These are phyloP conservation scores for Cupressus sempervirens DNA, from an alignment of 75 land plant genomes.

Conservation along the genomic window DNA sequence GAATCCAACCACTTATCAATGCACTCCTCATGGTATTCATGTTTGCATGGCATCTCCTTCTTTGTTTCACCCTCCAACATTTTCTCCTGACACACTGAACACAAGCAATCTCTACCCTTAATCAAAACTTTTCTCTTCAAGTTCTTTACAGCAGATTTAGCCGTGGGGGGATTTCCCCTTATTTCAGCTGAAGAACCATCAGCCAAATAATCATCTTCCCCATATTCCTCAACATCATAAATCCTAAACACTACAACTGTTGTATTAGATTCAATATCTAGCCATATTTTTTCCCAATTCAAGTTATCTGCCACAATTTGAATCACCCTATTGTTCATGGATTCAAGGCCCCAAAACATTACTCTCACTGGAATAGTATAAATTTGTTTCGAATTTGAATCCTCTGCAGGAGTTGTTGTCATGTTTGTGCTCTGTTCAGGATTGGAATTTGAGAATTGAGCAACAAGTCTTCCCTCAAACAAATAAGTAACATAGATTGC, in stretches of 20 bases:
- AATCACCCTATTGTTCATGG: background rate
- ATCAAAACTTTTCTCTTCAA: background rate
- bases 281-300: background rate
- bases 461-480: background rate
- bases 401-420: background rate
- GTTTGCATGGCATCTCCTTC: conserved; percentile 18
- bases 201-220: background rate
- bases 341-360: background rate
- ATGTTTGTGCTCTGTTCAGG: background rate
- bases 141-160: background rate
- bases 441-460: background rate
- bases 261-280: background rate
- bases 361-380: background rate
- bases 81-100: conserved; percentile 7
- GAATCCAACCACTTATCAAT: conserved; percentile 14
- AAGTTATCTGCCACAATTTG: background rate
- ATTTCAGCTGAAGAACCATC: background rate
- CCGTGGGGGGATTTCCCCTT: background rate
- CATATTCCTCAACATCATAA: background rate
- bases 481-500: background rate
- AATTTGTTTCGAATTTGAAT: background rate
- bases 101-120: background rate
- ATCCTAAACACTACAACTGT: background rate
- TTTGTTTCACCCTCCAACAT: background rate
- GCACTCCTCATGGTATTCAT: conserved; percentile 17